phyloP scores from a whole-genome alignment of 106 monocot species.

The Cymbidium sinense region DNA sequence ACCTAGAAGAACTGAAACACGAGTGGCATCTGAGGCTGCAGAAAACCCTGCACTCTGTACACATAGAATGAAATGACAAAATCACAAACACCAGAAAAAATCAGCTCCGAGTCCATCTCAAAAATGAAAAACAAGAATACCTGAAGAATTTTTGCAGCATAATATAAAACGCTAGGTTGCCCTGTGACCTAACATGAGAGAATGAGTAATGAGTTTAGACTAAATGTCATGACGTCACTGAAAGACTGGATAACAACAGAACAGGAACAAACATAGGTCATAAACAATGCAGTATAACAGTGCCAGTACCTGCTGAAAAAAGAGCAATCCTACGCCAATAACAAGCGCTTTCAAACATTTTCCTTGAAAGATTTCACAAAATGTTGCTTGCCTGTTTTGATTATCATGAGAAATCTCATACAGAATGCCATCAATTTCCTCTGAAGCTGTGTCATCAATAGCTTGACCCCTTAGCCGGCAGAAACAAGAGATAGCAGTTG shows the following conservation, averaged over 20 bases:
- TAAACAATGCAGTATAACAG: not conserved
- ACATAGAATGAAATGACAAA: slow-evolving; percentile 2
- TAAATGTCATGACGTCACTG: not conserved
- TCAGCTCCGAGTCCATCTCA: not conserved
- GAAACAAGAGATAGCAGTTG: slow-evolving; percentile 53
- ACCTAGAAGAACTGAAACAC: slow-evolving; percentile 87
- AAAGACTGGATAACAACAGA: not conserved
- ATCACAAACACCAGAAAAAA: not conserved
- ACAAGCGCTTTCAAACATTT: slow-evolving; percentile 87
- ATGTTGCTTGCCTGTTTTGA: slow-evolving; percentile 36
- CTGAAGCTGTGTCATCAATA: slow-evolving; percentile 32
- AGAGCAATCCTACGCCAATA: slow-evolving; percentile 86
- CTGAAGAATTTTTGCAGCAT: slow-evolving; percentile 96
- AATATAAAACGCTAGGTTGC: slow-evolving; percentile 95
- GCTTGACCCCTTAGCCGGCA: slow-evolving; percentile 65
- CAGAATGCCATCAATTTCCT: slow-evolving; percentile 63
- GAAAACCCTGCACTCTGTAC: slow-evolving; percentile 93
- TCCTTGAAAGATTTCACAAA: slow-evolving; percentile 79
- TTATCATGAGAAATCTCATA: slow-evolving; percentile 52
- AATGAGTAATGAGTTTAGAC: slow-evolving; percentile 7
- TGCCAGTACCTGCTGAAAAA: slow-evolving; percentile 84
- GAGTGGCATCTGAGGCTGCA: slow-evolving; percentile 91
- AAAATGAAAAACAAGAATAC: slow-evolving; percentile 17
- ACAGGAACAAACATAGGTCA: not conserved
- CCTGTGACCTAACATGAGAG: slow-evolving; percentile 64